phyloP scores from a whole-genome alignment of 306 rosid species.

The Cyamopsis tetragonoloba region DNA sequence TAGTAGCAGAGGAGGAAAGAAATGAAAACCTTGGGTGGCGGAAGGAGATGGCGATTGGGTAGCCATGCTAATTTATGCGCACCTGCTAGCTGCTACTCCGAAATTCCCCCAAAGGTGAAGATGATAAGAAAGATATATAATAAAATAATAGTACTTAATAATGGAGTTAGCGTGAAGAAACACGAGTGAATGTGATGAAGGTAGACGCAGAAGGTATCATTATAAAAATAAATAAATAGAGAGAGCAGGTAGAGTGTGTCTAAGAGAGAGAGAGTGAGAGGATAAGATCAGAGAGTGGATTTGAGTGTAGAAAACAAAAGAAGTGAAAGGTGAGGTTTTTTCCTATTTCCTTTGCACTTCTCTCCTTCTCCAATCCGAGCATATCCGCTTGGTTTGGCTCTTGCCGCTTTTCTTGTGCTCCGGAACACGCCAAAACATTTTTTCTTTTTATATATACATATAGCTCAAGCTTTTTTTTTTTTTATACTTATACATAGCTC shows the following conservation, averaged over 20 bases:
- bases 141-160: no score
- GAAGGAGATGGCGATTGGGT: conserved; percentile 41
- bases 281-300: not conserved
- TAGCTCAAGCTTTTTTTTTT: no score
- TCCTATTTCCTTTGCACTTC: no score
- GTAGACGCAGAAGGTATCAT: no score
- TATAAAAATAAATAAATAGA: no score
- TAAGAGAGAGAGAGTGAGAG: no score
- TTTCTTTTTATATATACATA: not conserved
- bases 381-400: not conserved
- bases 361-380: not conserved
- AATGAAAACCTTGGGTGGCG: conserved; percentile 42
- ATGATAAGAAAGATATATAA: no score
- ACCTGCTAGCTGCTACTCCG: no score
- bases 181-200: no score
- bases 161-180: not conserved
- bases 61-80: conserved; percentile 41
- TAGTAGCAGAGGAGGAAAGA: not conserved
- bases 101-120: no score
- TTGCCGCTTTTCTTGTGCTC: not conserved
- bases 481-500: no score
- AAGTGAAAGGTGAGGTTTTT: not conserved
- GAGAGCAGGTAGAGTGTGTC: no score
- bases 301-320: not conserved
- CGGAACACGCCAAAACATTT: not conserved